Percentiles rank a stretch among this genome's conserved stretches.
These are phyloP conservation scores for Dalbergia cochinchinensis DNA, from an alignment of 306 rosid species.

Conservation along the genomic window DNA sequence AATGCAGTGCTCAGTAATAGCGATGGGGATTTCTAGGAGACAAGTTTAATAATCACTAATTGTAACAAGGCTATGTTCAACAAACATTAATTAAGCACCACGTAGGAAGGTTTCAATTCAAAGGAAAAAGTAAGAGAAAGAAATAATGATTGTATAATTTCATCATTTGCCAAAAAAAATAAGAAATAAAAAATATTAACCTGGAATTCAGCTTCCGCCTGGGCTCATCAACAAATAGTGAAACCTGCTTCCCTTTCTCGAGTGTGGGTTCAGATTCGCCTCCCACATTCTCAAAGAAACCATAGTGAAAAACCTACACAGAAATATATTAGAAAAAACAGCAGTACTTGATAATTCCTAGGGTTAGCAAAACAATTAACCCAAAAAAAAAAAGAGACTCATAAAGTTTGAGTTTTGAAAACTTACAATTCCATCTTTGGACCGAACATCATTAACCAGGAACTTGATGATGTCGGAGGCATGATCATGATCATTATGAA, in stretches of 20 bases:
- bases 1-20: too few relatives aligned
- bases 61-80: neutral
- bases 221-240: constrained; percentile 70
- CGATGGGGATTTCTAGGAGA: neutral
- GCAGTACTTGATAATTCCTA: neutral
- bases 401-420: neutral
- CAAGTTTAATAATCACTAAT: neutral
- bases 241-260: constrained; percentile 58
- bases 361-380: neutral
- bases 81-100: neutral
- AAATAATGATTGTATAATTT: neutral
- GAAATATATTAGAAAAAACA: too few relatives aligned
- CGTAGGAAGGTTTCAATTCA: neutral
- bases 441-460: constrained; percentile 71
- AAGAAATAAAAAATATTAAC: constrained; percentile 35
- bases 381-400: neutral
- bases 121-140: neutral
- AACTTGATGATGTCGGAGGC: constrained; percentile 51
- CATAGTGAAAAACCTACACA: constrained; percentile 71
- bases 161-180: neutral
- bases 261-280: constrained; percentile 48
- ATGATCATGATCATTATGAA: constrained; percentile 7
- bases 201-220: constrained; percentile 75
- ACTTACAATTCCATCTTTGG: constrained; percentile 71
- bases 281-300: constrained; percentile 56